Percentiles rank a stretch among this genome's conserved stretches.
Conservation (phyloP, 2,329 filamentous ascomycete species). For the Cercospora beticola region DNA sequence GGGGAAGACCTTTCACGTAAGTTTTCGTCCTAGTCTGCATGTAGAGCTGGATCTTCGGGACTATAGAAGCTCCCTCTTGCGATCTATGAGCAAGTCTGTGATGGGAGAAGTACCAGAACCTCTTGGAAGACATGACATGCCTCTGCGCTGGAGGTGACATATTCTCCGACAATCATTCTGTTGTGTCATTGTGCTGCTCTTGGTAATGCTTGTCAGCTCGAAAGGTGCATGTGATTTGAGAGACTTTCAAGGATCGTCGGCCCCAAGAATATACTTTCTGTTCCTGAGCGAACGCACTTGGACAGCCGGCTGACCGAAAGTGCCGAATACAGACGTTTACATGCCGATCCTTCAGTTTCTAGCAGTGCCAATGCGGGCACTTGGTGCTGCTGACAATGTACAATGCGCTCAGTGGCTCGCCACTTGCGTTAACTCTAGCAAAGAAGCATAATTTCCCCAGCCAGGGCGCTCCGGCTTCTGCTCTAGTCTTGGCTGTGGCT, state of each 20-base stretch:
- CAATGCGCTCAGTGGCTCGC: constrained; percentile 5
- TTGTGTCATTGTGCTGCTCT: not conserved
- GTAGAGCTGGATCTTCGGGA: not conserved
- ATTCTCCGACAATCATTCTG: not conserved
- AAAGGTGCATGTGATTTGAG: not conserved
- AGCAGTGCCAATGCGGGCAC: not conserved
- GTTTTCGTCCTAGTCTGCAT: not conserved
- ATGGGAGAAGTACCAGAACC: not conserved
- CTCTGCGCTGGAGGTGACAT: not conserved
- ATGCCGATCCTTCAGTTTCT: not conserved
- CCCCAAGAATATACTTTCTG: not conserved
- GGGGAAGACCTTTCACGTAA: not conserved
- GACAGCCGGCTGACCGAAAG: constrained; percentile 5
- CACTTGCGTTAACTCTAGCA: constrained; percentile 13
- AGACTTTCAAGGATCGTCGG: not conserved
- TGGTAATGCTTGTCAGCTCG: not conserved
- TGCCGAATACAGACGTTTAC: not conserved
- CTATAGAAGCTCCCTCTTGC: not conserved
- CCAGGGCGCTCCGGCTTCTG: not conserved
- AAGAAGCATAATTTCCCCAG: constrained; percentile 14
- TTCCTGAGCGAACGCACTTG: constrained; percentile 10
- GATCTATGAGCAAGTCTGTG: not conserved
- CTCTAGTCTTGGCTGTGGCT: not conserved
- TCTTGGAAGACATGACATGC: not conserved
- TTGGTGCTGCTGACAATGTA: constrained; percentile 1